Evolutionary conservation across 2,329 filamentous ascomycete genomes (phyloP).

Genomic region (Aureobasidium sp.): DNA sequence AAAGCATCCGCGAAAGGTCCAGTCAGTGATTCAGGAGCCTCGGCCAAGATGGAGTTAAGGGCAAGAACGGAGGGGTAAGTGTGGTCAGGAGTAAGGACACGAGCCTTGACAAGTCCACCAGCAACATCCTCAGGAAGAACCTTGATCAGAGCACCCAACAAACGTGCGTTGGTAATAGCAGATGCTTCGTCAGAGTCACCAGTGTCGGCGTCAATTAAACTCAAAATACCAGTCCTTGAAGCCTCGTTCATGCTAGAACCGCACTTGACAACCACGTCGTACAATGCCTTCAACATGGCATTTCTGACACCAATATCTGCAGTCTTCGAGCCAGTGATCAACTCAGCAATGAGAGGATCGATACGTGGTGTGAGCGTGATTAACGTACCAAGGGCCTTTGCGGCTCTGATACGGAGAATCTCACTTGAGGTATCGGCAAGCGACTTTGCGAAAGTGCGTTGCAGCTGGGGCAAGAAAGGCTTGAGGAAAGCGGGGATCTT

Average conservation of each 20-base stretch:
- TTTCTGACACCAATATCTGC: slow-evolving; percentile 78
- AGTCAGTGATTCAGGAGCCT: slow-evolving; percentile 65
- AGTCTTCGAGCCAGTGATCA: slow-evolving; percentile 94
- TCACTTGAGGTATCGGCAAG: slow-evolving; percentile 91
- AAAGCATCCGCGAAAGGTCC: slow-evolving; percentile 66
- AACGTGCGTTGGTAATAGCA: slow-evolving; percentile 81
- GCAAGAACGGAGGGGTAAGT: slow-evolving; percentile 74
- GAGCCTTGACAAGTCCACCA: slow-evolving; percentile 54
- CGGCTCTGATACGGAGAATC: slow-evolving; percentile 75
- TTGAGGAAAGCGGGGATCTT: slow-evolving; percentile 95
- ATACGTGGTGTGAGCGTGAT: slow-evolving; percentile 94
- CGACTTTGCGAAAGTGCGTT: slow-evolving; percentile 94
- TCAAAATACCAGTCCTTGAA: slow-evolving; percentile 77
- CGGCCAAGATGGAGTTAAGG: slow-evolving; percentile 79
- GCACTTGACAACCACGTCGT: slow-evolving; percentile 92
- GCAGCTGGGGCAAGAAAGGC: slow-evolving; percentile 92
- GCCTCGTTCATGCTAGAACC: slow-evolving; percentile 90
- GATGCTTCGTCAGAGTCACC: slow-evolving; percentile 65
- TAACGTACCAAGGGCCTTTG: slow-evolving; percentile 86
- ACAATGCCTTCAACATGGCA: slow-evolving; percentile 94
- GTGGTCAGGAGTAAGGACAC: slow-evolving; percentile 70
- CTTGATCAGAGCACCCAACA: slow-evolving; percentile 84
- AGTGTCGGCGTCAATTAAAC: slow-evolving; percentile 77
- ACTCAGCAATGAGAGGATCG: slow-evolving; percentile 84
- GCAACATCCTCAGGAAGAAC: slow-evolving; percentile 71